These are phyloP conservation scores for Entonaema liquescens DNA, from an alignment of 495 filamentous ascomycete genomes.

Conservation along the genomic window DNA sequence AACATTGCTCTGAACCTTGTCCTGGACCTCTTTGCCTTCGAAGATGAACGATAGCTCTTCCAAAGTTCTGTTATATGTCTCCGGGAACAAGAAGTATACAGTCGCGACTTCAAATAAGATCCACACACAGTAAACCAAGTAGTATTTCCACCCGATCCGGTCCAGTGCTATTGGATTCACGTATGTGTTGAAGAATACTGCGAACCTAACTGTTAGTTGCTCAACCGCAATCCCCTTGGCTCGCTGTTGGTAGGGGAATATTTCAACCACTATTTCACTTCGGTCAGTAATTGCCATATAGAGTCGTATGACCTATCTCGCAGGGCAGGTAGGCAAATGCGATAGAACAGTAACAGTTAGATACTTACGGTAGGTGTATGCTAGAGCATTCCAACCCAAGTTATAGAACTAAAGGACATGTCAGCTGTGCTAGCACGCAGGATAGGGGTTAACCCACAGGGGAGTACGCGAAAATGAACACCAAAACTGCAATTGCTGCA, in stretches of 20 bases:
- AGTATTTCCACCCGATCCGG: constrained; percentile 62
- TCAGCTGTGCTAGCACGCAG: background rate
- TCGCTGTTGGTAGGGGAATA: constrained; percentile 67
- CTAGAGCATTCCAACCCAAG: constrained; percentile 68
- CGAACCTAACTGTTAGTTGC: constrained; percentile 64
- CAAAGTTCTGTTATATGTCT: constrained; percentile 65
- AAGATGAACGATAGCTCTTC: constrained; percentile 56
- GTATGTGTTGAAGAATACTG: constrained; percentile 60
- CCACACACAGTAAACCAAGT: constrained; percentile 66
- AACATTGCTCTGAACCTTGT: constrained; percentile 47
- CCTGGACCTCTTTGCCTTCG: constrained; percentile 50
- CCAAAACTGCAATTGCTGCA: constrained; percentile 62
- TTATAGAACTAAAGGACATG: constrained; percentile 58
- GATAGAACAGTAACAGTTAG: background rate
- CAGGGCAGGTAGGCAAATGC: background rate
- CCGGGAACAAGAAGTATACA: constrained; percentile 68
- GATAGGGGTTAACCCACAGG: constrained; percentile 45
- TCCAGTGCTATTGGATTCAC: constrained; percentile 63
- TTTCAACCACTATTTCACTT: constrained; percentile 59
- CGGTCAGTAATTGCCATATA: constrained; percentile 3
- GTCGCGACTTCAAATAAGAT: constrained; percentile 62
- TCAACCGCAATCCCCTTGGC: constrained; percentile 67
- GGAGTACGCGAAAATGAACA: constrained; percentile 68
- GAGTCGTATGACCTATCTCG: background rate
- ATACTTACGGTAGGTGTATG: constrained; percentile 59